Evolutionary conservation across 805 yeast genomes (phyloP).

Genomic region (Candida caryicola): DNA sequence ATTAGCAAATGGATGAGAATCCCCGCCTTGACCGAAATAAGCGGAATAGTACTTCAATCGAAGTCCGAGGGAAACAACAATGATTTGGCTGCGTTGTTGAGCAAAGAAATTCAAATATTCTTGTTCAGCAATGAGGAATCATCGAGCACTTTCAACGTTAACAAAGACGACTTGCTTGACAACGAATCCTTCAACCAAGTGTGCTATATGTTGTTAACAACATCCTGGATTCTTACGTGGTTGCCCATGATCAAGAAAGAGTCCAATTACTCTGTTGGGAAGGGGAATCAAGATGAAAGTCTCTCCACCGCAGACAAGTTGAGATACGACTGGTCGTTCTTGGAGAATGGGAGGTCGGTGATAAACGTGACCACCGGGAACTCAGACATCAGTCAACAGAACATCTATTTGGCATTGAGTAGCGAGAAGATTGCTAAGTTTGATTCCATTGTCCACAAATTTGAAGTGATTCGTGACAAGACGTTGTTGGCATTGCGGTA

Average conservation of each 20-base stretch:
- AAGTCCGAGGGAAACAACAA: conserved; percentile 7
- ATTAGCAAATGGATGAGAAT: conserved; percentile 32
- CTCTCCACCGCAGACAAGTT: conserved; percentile 30
- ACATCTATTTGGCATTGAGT: conserved; percentile 34
- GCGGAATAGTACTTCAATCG: conserved; percentile 6
- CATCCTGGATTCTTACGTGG: conserved; percentile 60
- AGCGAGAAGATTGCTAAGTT: conserved; percentile 32
- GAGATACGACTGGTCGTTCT: conserved; percentile 40
- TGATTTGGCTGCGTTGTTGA: conserved; percentile 13
- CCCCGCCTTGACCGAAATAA: conserved; percentile 26
- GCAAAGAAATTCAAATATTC: conserved; percentile 28
- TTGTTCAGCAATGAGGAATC: conserved; percentile 16
- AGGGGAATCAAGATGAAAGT: conserved; percentile 11
- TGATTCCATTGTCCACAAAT: conserved; percentile 29
- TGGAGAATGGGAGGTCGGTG: conserved; percentile 37
- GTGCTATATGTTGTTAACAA: conserved; percentile 50
- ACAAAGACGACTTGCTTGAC: conserved; percentile 55
- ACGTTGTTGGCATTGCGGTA: conserved; percentile 51
- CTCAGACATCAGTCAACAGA: conserved; percentile 20
- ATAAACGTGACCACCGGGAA: conserved; percentile 11
- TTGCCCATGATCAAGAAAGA: conserved; percentile 51
- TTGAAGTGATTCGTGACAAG: conserved; percentile 35
- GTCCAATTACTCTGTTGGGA: conserved; percentile 25
- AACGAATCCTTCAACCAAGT: conserved; percentile 49
- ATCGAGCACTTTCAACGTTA: conserved; percentile 27